A percentile compares a stretch with the other conserved stretches of the same genome.
Evolutionary conservation across 176 grass and related monocot species (phyloP).

Genomic region (Cenchrus americanus): DNA sequence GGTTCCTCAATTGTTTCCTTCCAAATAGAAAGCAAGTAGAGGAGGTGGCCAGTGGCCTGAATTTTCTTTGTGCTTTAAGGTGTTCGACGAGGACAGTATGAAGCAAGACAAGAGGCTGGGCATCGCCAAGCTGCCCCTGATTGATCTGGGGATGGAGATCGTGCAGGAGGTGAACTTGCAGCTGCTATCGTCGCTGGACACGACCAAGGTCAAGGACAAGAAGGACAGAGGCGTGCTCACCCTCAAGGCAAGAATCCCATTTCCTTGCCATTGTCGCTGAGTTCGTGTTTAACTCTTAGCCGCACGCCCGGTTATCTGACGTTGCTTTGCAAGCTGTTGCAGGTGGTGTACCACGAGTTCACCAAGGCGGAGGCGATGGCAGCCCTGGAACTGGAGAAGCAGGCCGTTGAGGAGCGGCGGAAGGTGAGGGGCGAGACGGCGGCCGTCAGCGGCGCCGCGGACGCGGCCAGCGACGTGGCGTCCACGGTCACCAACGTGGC

Average conservation of each 20-base stretch:
- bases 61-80: constrained; percentile 38
- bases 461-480: constrained; percentile 57
- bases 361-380: constrained; percentile 70
- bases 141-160: constrained; percentile 58
- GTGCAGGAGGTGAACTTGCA: constrained; percentile 78
- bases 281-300: neutral
- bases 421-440: constrained; percentile 76
- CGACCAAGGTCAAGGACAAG: constrained; percentile 97
- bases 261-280: neutral
- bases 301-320: neutral
- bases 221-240: constrained; percentile 84
- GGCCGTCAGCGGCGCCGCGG: constrained; percentile 60
- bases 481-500: constrained; percentile 66
- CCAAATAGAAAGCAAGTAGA: neutral
- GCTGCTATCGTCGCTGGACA: constrained; percentile 88
- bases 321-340: neutral
- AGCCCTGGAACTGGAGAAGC: constrained; percentile 91
- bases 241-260: constrained; percentile 59
- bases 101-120: constrained; percentile 97
- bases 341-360: constrained; percentile 81
- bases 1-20: constrained; percentile 36
- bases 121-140: constrained; percentile 72
- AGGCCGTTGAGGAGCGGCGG: constrained; percentile 61
- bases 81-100: constrained; percentile 91
- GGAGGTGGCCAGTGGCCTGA: neutral